These are phyloP conservation scores for Violaceomyces palustris DNA, from an alignment of 1,284 basidiomycete genomes.

Conservation along the genomic window DNA sequence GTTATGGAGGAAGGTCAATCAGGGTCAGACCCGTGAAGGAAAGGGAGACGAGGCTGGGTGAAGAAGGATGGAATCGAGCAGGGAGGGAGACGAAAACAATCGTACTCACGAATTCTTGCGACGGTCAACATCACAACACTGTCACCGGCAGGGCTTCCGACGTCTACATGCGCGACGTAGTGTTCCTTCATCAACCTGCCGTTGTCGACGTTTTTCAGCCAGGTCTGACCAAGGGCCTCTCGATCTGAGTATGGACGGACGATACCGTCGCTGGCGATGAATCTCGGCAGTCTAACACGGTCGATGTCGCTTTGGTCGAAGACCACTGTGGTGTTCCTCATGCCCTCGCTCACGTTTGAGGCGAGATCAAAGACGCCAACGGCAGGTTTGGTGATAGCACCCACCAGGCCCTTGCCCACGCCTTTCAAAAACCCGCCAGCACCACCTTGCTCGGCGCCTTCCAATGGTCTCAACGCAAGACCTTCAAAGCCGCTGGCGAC, in stretches of 20 bases:
- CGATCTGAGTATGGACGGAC: conserved; percentile 65
- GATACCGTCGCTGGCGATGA: conserved; percentile 60
- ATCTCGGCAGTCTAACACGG: conserved; percentile 80
- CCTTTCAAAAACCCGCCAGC: conserved; percentile 97
- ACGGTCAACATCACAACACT: conserved; percentile 47
- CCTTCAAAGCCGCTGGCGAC: conserved; percentile 94
- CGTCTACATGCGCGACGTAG: conserved; percentile 74
- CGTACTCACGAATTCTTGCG: conserved; percentile 27
- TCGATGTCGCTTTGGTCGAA: conserved; percentile 91
- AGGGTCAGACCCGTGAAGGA: too few relatives aligned
- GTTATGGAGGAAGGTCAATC: too few relatives aligned
- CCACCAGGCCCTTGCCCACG: conserved; percentile 90
- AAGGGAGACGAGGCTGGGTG: conserved; percentile 60
- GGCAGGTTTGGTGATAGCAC: conserved; percentile 90
- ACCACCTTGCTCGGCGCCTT: conserved; percentile 90
- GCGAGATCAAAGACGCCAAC: conserved; percentile 95
- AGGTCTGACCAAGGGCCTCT: conserved; percentile 90
- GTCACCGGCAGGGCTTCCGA: conserved; percentile 57
- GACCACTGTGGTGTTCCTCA: conserved; percentile 91
- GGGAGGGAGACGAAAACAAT: neutral
- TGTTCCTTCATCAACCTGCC: conserved; percentile 76
- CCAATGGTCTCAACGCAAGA: conserved; percentile 89
- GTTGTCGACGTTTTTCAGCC: conserved; percentile 86
- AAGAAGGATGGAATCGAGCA: too few relatives aligned
- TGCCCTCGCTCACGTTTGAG: conserved; percentile 90